Evolutionary conservation across 1,139 yeast species (phyloP).

Genomic region (Protomyces inundatus): DNA sequence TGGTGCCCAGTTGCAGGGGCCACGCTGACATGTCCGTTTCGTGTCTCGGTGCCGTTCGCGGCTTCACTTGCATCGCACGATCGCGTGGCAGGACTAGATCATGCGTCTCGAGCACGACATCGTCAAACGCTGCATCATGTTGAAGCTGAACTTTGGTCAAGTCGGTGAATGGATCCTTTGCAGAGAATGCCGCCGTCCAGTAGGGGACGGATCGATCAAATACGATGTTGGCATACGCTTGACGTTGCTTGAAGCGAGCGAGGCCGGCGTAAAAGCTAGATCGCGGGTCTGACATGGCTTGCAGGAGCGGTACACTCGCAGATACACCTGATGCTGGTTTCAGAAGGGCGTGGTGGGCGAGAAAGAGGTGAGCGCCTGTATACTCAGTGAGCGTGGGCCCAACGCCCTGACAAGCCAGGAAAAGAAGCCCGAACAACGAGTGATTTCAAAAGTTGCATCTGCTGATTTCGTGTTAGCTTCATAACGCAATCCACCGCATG

Average conservation of each 20-base stretch:
- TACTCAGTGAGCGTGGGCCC: slow-evolving; percentile 64
- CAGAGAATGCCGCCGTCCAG: slow-evolving; percentile 49
- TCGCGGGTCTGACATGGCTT: slow-evolving; percentile 52
- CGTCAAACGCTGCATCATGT: slow-evolving; percentile 32
- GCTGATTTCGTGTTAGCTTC: no score
- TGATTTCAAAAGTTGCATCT: no score
- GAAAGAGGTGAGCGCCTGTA: slow-evolving; percentile 71
- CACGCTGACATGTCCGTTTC: no score
- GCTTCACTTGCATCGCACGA: not conserved
- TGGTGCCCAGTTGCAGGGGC: no score
- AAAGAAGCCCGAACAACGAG: no score
- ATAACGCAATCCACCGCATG: no score
- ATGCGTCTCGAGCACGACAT: slow-evolving; percentile 18
- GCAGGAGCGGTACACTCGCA: slow-evolving; percentile 39
- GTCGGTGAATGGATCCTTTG: slow-evolving; percentile 47
- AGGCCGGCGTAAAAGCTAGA: slow-evolving; percentile 54
- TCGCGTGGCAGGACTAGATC: not conserved
- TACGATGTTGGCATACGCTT: slow-evolving; percentile 64
- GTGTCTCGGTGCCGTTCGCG: no score
- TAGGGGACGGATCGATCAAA: slow-evolving; percentile 66
- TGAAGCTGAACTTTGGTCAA: slow-evolving; percentile 31
- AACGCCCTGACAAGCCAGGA: slow-evolving; percentile 50
- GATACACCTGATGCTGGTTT: slow-evolving; percentile 36
- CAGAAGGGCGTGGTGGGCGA: slow-evolving; percentile 33
- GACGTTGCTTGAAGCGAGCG: slow-evolving; percentile 51